Evolutionary conservation across 805 yeast genomes (phyloP).

Genomic region (Candida sakaeoensis): DNA sequence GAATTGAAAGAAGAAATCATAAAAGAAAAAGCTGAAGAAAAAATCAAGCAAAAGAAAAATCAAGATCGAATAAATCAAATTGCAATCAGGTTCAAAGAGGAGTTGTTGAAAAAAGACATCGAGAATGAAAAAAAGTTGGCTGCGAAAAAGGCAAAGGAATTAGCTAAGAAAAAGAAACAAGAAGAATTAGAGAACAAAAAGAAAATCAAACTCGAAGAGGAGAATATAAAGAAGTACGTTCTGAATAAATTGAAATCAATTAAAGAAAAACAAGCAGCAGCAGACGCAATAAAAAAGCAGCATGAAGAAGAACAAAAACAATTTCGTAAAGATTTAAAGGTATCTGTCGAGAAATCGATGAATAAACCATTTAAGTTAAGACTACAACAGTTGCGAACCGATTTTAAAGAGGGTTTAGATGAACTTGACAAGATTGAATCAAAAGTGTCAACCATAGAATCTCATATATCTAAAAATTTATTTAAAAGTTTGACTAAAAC

Average conservation of each 20-base stretch:
- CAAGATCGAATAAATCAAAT: slow-evolving; percentile 3
- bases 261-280: not conserved
- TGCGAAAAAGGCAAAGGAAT: slow-evolving; percentile 1
- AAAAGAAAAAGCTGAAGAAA: not conserved
- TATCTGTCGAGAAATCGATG: slow-evolving; percentile 1
- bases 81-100: slow-evolving; percentile 1
- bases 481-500: not conserved
- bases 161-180: not conserved
- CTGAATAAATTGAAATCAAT: not conserved
- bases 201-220: not conserved
- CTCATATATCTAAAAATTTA: not conserved
- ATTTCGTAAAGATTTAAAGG: not conserved
- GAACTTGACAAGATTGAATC: slow-evolving; percentile 4
- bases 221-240: not conserved
- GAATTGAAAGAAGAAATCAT: slow-evolving; percentile 1
- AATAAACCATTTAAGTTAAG: slow-evolving; percentile 3
- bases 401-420: slow-evolving; percentile 1
- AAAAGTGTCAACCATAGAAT: not conserved
- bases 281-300: not conserved
- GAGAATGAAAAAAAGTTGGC: not conserved
- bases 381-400: not conserved
- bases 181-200: not conserved
- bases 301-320: slow-evolving; percentile 1
- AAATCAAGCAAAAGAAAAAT: not conserved
- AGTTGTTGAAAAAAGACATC: not conserved